Evolutionary conservation across 495 filamentous ascomycete genomes (phyloP).

Genomic region (Xylaria scruposa): DNA sequence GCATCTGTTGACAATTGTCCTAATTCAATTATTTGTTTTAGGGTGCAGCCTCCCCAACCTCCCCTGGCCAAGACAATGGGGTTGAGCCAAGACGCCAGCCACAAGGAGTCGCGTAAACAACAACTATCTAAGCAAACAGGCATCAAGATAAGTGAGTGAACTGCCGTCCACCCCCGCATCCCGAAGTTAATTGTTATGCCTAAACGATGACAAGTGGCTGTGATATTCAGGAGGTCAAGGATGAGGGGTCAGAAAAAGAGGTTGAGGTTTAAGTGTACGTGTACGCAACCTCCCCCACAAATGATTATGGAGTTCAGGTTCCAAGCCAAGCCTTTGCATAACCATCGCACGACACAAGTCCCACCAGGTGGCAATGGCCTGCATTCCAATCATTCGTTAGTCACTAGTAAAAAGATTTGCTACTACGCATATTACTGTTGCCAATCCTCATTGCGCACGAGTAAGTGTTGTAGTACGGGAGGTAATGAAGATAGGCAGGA

Average conservation of each 20-base stretch:
- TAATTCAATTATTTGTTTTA: slow-evolving; percentile 11
- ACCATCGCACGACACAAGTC: slow-evolving; percentile 2
- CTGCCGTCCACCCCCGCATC: slow-evolving; percentile 13
- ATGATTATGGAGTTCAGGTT: slow-evolving; percentile 15
- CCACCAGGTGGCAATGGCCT: slow-evolving; percentile 22
- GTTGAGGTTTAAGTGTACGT: slow-evolving; percentile 7
- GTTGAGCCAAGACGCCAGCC: slow-evolving; percentile 21
- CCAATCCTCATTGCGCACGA: slow-evolving; percentile 18
- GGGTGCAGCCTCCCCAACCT: slow-evolving; percentile 15
- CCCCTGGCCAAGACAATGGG: slow-evolving; percentile 16
- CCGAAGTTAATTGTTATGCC: neutral
- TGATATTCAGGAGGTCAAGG: slow-evolving; percentile 17
- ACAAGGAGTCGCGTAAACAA: slow-evolving; percentile 25
- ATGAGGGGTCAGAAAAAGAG: slow-evolving; percentile 1
- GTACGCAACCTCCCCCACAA: slow-evolving; percentile 24
- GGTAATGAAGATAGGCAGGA: slow-evolving; percentile 27
- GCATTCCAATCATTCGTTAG: slow-evolving; percentile 15
- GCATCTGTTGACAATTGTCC: slow-evolving; percentile 2
- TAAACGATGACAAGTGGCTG: slow-evolving; percentile 19
- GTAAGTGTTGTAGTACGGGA: neutral
- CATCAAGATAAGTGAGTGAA: slow-evolving; percentile 14
- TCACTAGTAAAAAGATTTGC: slow-evolving; percentile 3
- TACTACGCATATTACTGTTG: neutral
- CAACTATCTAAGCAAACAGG: neutral
- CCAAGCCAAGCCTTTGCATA: slow-evolving; percentile 9